A percentile compares a stretch with the other conserved stretches of the same genome.
phyloP scores from a whole-genome alignment of 2,329 filamentous ascomycete genomes.

The Monilinia fructicola region DNA sequence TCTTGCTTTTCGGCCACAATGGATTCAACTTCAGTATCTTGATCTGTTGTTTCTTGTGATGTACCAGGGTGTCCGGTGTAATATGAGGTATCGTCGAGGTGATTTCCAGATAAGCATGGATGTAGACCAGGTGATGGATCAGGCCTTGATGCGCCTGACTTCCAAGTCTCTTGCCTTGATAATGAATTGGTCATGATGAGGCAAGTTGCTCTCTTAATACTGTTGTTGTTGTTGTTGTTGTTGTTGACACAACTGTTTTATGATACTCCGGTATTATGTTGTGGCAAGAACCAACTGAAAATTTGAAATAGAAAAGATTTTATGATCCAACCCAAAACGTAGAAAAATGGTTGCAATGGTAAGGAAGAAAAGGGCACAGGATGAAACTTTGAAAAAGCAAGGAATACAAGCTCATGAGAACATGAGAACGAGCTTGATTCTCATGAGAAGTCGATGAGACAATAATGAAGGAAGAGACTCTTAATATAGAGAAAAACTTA shows the following conservation, averaged over 20 bases:
- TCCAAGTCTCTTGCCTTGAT: slow-evolving; percentile 10
- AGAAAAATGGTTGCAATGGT: not conserved
- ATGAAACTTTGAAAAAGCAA: not conserved
- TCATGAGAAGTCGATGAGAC: not conserved
- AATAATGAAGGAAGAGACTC: not conserved
- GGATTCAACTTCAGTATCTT: not conserved
- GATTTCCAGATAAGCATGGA: slow-evolving; percentile 31
- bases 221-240: not conserved
- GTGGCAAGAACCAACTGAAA: not conserved
- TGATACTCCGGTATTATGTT: not conserved
- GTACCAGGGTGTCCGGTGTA: slow-evolving; percentile 15
- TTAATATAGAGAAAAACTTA: slow-evolving; percentile 1
- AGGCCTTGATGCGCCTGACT: slow-evolving; percentile 24
- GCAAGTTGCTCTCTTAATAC: not conserved
- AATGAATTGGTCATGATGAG: slow-evolving; percentile 9
- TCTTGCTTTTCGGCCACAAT: no score
- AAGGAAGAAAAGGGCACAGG: not conserved
- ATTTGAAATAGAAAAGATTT: not conserved
- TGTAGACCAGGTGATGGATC: slow-evolving; percentile 24
- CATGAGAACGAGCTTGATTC: no score
- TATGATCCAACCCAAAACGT: not conserved
- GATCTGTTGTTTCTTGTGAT: not conserved
- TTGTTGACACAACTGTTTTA: not conserved
- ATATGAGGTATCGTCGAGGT: slow-evolving; percentile 32
- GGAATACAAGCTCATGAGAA: not conserved